Evolutionary conservation across 2,329 filamentous ascomycete genomes (phyloP).

Genomic region (Lachnellula occidentalis): DNA sequence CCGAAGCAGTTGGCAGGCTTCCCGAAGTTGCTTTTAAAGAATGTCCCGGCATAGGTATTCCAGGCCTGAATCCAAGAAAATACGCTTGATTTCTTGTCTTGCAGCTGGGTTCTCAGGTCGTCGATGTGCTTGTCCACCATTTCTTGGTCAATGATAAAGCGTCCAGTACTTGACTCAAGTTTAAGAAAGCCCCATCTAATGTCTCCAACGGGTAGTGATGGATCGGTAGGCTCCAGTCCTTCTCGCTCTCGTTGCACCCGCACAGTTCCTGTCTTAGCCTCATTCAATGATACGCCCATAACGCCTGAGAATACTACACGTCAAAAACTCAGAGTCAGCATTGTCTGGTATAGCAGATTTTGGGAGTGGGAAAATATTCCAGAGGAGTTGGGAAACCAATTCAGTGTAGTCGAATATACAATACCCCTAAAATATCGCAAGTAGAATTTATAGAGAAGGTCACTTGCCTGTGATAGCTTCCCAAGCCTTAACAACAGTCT

Average conservation of each 20-base stretch:
- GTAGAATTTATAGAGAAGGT: no score
- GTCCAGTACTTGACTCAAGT: slow-evolving; percentile 43
- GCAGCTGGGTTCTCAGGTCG: slow-evolving; percentile 51
- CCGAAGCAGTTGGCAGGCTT: slow-evolving; percentile 50
- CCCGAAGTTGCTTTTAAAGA: slow-evolving; percentile 54
- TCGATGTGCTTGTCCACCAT: slow-evolving; percentile 51
- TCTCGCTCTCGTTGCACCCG: slow-evolving; percentile 30
- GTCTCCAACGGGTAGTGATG: slow-evolving; percentile 43
- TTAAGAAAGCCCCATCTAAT: slow-evolving; percentile 55
- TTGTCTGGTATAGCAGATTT: no score
- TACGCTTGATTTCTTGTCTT: slow-evolving; percentile 43
- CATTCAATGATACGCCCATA: slow-evolving; percentile 54
- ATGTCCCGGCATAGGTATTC: slow-evolving; percentile 52
- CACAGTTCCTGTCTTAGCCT: slow-evolving; percentile 51
- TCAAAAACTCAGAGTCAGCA: no score
- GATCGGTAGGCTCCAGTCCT: slow-evolving; percentile 15
- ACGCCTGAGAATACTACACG: slow-evolving; percentile 42
- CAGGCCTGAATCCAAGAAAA: slow-evolving; percentile 56
- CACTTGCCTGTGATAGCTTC: slow-evolving; percentile 38
- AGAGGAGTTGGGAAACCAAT: no score
- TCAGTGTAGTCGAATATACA: no score
- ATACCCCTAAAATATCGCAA: no score
- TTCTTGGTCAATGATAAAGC: slow-evolving; percentile 49
- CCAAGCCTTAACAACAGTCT: slow-evolving; percentile 53
- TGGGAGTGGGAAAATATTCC: no score